A percentile compares a stretch with the other conserved stretches of the same genome.
phyloP scores from a whole-genome alignment of 176 grass and related monocot genomes.

The Avena atlantica region DNA sequence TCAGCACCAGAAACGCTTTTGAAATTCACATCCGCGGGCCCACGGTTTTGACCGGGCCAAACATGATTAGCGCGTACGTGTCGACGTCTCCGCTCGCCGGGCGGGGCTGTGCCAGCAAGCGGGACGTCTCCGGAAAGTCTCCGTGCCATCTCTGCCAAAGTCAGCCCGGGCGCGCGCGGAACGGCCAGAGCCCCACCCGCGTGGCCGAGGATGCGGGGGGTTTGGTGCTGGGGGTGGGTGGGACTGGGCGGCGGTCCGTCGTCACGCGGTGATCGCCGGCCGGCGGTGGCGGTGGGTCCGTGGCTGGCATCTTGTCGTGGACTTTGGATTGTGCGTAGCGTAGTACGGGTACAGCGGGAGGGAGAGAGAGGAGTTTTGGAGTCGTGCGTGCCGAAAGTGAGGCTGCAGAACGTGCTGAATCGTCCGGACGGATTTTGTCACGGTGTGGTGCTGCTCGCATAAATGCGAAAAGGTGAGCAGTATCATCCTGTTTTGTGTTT shows the following conservation, averaged over 20 bases:
- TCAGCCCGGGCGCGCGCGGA: constrained; percentile 8
- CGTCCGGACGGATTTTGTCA: constrained; percentile 37
- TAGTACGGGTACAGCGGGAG: no score
- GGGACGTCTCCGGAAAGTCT: no score
- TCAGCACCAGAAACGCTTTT: background rate
- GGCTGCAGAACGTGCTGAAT: background rate
- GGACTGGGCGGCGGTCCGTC: constrained; percentile 48
- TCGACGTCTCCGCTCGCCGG: background rate
- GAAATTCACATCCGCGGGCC: constrained; percentile 23
- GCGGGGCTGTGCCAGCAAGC: no score
- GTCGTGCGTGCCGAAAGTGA: constrained; percentile 60
- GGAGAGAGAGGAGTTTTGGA: constrained; percentile 19
- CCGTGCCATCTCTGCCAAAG: background rate
- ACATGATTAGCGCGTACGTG: constrained; percentile 47
- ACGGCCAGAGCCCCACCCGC: background rate
- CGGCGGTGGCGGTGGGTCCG: constrained; percentile 52
- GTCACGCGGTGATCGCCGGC: constrained; percentile 54
- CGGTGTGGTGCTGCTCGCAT: constrained; percentile 8
- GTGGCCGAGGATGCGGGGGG: background rate
- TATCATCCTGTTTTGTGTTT: background rate
- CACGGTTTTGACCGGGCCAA: background rate
- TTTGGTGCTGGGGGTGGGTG: constrained; percentile 45
- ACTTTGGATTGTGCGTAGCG: background rate
- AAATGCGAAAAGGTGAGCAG: constrained; percentile 22
- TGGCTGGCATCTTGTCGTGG: constrained; percentile 35